Base-by-base conservation (phyloP, 768 basidiomycete genomes). In the Leccinum subtestaceum region DNA sequence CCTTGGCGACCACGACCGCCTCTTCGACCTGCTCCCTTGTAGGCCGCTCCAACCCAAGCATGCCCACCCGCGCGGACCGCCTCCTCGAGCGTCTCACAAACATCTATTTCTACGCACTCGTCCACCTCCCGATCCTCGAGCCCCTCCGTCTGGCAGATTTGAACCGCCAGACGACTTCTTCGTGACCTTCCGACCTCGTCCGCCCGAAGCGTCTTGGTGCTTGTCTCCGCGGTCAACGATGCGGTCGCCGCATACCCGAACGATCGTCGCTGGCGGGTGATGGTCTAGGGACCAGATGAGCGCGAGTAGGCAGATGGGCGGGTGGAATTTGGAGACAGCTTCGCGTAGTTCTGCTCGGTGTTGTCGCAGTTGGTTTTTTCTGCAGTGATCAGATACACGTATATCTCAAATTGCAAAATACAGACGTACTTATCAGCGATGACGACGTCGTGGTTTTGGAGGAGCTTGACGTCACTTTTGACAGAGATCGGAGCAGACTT, bases 331-430 rank as follows among this genome's bases (percentile, higher is more conserved):
- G 8, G 74, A 64, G 47, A 80, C 76, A 8, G 84, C 81, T 1
- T 84, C 80, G 17, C 85, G 83, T 1, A 99, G 80, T 3, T 81
- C 80, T 31, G 77, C 60, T n/a, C 95, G 89, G 68, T 98, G 95
- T 72, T 88, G 84, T 15, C 68, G 75, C 2, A 90, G 79, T 67
- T 99, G 96, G 71, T 98, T 98, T 72, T 98, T 98, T 64, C 94
- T 86, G 60, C 78, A 47, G 43, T 19, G 19, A 43, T 43, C n/a
- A 15, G 27, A 10, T 48, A 25, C 19, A 2, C 23, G 17, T 21
- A n/a, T 21, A 46, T 9, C 50, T 12, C 48, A 1, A 52, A 49
- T 34, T 43, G 5, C 10, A 38, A 38, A 45, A 29, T 21, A 8
- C 1, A 52, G 10, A 74, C 86, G 54, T 64, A 93, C 95, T 91